Evolutionary conservation across 2,329 filamentous ascomycete genomes (phyloP).

Genomic region (Volutella citrinella): DNA sequence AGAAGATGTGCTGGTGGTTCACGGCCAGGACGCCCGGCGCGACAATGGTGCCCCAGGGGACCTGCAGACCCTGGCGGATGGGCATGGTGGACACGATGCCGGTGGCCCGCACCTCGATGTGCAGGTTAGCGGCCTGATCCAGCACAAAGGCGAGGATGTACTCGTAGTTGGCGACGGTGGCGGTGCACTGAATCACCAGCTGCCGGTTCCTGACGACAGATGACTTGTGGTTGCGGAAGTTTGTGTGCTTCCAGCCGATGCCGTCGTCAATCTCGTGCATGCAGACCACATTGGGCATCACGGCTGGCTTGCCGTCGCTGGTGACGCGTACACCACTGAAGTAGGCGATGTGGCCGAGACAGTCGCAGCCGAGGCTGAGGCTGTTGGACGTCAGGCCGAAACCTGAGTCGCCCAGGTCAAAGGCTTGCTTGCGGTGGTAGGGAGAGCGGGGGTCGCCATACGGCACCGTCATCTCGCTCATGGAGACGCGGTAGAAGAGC

Average conservation of each 20-base stretch:
- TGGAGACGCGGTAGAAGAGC: constrained; percentile 54
- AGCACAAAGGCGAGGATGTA: constrained; percentile 42
- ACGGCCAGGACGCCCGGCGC: constrained; percentile 56
- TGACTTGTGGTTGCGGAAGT: constrained; percentile 52
- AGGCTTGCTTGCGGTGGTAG: constrained; percentile 65
- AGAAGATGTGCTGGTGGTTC: constrained; percentile 65
- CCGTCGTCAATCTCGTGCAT: constrained; percentile 36
- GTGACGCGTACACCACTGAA: constrained; percentile 36
- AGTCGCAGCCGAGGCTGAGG: constrained; percentile 58
- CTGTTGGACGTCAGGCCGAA: constrained; percentile 66
- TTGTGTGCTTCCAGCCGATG: constrained; percentile 58
- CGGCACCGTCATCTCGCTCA: constrained; percentile 50
- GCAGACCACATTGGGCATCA: constrained; percentile 55
- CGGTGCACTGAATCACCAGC: constrained; percentile 56
- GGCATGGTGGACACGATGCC: constrained; percentile 43
- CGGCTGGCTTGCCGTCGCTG: constrained; percentile 54
- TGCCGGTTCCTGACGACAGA: constrained; percentile 51
- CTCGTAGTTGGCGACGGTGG: constrained; percentile 60
- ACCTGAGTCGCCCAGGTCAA: constrained; percentile 67
- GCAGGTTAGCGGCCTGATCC: constrained; percentile 45
- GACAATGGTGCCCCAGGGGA: constrained; percentile 55
- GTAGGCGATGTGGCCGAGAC: constrained; percentile 57
- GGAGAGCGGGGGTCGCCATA: constrained; percentile 57
- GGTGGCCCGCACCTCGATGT: constrained; percentile 24
- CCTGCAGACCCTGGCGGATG: constrained; percentile 49